These are phyloP conservation scores for Magnolia kwangsiensis DNA, from an alignment of 164 flowering plant species.

Conservation along the genomic window DNA sequence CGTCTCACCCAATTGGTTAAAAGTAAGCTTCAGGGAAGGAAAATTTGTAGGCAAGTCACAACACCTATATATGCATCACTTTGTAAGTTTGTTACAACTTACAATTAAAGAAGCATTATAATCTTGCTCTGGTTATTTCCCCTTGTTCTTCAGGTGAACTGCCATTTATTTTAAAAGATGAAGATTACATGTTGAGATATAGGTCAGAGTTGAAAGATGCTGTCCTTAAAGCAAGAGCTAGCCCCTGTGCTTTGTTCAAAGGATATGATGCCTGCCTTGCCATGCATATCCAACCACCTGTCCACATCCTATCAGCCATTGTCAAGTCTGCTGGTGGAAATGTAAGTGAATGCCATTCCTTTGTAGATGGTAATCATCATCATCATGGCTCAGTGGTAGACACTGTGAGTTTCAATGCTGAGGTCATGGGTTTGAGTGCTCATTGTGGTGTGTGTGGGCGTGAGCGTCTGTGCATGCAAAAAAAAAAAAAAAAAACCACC, in stretches of 20 bases:
- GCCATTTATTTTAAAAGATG: slow-evolving; percentile 60
- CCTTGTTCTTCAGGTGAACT: slow-evolving; percentile 48
- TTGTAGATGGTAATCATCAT: too few relatives aligned
- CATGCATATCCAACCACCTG: slow-evolving; percentile 56
- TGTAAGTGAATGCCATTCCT: slow-evolving; percentile 39
- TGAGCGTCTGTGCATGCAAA: too few relatives aligned
- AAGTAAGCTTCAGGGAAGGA: slow-evolving; percentile 63
- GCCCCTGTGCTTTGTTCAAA: slow-evolving; percentile 50
- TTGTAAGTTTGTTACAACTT: background rate
- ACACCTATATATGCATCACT: background rate
- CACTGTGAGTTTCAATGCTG: too few relatives aligned
- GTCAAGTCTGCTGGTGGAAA: slow-evolving; percentile 74
- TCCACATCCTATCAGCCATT: slow-evolving; percentile 45
- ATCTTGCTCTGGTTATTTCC: slow-evolving; percentile 1
- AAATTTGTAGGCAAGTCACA: slow-evolving; percentile 62
- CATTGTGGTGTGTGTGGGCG: too few relatives aligned
- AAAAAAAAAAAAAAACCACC: too few relatives aligned
- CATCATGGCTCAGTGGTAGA: too few relatives aligned
- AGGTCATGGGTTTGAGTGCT: too few relatives aligned
- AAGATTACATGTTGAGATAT: slow-evolving; percentile 58
- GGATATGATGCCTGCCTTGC: slow-evolving; percentile 62
- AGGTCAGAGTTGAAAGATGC: slow-evolving; percentile 50
- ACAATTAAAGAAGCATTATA: background rate
- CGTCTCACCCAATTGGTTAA: slow-evolving; percentile 71
- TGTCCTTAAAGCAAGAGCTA: slow-evolving; percentile 59